These are phyloP conservation scores for Paxillus rubicundulus DNA, from an alignment of 768 basidiomycete species.

Conservation along the genomic window DNA sequence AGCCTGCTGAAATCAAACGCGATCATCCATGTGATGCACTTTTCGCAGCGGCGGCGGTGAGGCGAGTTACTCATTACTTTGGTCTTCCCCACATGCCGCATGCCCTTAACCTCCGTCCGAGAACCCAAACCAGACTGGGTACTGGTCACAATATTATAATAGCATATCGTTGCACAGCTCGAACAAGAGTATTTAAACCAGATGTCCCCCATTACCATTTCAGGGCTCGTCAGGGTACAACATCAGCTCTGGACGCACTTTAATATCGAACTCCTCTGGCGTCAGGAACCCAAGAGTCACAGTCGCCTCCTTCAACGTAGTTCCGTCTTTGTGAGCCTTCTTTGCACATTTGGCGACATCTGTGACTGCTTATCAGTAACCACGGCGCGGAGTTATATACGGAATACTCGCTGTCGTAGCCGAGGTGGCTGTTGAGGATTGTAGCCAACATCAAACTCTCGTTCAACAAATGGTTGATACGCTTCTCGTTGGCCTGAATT, in stretches of 20 bases:
- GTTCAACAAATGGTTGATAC: conserved; percentile 84
- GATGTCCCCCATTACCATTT: conserved; percentile 1
- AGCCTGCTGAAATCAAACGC: background rate
- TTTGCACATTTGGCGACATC: conserved; percentile 98
- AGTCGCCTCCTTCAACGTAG: conserved; percentile 93
- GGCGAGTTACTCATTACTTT: background rate
- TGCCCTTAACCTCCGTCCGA: background rate
- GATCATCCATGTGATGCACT: background rate
- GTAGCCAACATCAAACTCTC: conserved; percentile 98
- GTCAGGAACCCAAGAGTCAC: conserved; percentile 83
- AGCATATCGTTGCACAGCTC: background rate
- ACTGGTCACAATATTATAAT: background rate
- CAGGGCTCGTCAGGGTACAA: conserved; percentile 62
- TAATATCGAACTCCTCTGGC: conserved; percentile 89
- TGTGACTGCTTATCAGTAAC: conserved; percentile 32
- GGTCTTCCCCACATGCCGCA: background rate
- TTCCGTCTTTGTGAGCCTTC: conserved; percentile 99
- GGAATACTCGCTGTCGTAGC: conserved; percentile 87
- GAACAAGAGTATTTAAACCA: background rate
- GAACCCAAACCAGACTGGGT: too few relatives aligned
- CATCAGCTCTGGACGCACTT: conserved; percentile 93
- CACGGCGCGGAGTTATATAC: background rate
- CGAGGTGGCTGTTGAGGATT: conserved; percentile 91
- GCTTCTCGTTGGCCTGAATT: conserved; percentile 93
- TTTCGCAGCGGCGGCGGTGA: background rate